Evolutionary conservation across 257 asterid genomes (phyloP).

Genomic region (Scutellaria baicalensis): DNA sequence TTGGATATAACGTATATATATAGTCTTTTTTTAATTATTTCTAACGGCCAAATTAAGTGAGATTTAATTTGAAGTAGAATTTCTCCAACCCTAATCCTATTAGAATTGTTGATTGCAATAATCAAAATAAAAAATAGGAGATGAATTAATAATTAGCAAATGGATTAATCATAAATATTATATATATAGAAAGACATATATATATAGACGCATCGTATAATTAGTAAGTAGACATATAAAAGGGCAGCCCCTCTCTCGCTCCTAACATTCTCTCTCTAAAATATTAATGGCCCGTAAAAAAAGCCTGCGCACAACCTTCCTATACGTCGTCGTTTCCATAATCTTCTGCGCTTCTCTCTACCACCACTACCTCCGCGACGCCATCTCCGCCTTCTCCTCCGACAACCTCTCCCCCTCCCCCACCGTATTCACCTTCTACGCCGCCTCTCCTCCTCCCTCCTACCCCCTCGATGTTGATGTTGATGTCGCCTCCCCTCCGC

Average conservation of each 20-base stretch:
- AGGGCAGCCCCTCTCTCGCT: neutral
- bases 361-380: constrained; percentile 47
- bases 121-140: no score
- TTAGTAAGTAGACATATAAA: neutral
- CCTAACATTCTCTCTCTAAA: neutral
- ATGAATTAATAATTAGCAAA: no score
- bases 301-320: constrained; percentile 36
- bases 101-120: neutral
- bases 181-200: neutral
- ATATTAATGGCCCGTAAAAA: constrained; percentile 44
- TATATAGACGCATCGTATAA: neutral
- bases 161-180: no score
- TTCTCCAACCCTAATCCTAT: no score
- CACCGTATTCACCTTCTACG: constrained; percentile 2
- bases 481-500: neutral
- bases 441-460: neutral
- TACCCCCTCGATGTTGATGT: constrained; percentile 14
- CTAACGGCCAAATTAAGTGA: no score
- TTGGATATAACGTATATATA: no score
- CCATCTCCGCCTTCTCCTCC: constrained; percentile 23
- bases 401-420: constrained; percentile 4
- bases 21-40: no score
- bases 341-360: constrained; percentile 43
- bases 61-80: no score
- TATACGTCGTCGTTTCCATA: constrained; percentile 37